These are phyloP conservation scores for Pseudocercospora fijiensis DNA, from an alignment of 2,329 filamentous ascomycete genomes.

Conservation along the genomic window DNA sequence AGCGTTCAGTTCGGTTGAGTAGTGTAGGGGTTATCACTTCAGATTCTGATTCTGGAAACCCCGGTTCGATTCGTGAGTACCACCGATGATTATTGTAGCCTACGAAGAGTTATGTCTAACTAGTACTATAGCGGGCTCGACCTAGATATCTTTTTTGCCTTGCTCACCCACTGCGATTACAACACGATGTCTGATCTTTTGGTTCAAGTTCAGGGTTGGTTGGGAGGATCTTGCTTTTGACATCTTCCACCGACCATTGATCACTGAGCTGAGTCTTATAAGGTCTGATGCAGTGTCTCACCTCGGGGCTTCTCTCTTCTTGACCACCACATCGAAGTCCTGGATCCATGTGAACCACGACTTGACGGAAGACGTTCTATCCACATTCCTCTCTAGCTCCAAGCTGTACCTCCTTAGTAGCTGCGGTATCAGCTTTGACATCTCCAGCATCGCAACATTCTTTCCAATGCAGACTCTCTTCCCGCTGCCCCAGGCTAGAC, in stretches of 20 bases:
- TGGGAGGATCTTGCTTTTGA: too few relatives aligned
- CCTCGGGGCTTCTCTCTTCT: too few relatives aligned
- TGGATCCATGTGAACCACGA: background rate
- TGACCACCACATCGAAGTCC: background rate
- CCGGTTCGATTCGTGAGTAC: slow-evolving; percentile 10
- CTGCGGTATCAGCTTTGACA: slow-evolving; percentile 8
- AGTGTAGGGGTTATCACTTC: slow-evolving; percentile 7
- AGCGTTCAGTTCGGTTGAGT: background rate
- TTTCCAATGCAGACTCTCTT: slow-evolving; percentile 4
- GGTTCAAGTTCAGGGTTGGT: too few relatives aligned
- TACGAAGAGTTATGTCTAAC: too few relatives aligned
- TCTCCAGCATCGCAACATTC: slow-evolving; percentile 10
- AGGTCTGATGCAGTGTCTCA: too few relatives aligned
- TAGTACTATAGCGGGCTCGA: too few relatives aligned
- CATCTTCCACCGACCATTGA: too few relatives aligned
- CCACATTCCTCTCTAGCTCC: background rate
- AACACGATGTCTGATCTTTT: too few relatives aligned
- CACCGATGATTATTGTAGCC: too few relatives aligned
- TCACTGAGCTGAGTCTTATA: too few relatives aligned
- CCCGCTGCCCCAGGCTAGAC: background rate
- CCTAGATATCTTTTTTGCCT: too few relatives aligned
- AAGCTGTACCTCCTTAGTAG: background rate
- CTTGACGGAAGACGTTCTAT: background rate
- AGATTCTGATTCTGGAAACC: slow-evolving; percentile 10
- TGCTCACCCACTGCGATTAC: too few relatives aligned